These are phyloP conservation scores for Paramecium bursaria DNA, from an alignment of 73 alveolate species.

Conservation along the genomic window DNA sequence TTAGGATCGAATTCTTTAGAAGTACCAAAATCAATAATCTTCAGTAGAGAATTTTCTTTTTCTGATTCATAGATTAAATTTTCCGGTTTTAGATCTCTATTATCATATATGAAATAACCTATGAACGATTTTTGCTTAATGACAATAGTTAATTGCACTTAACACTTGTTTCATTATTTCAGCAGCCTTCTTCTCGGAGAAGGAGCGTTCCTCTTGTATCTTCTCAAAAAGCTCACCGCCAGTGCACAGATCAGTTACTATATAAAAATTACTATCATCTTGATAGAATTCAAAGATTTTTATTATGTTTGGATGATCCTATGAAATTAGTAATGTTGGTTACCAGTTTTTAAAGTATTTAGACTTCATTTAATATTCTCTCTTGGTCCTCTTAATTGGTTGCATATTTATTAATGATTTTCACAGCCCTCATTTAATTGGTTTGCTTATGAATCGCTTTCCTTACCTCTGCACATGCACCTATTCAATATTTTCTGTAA, in stretches of 20 bases:
- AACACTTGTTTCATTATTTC: conserved; percentile 84
- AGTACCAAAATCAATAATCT: conserved; percentile 97
- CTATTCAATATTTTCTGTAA: no score
- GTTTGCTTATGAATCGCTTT: conserved; percentile 78
- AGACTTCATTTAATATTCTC: conserved; percentile 76
- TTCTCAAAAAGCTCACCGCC: conserved; percentile 93
- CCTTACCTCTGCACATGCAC: conserved; percentile 85
- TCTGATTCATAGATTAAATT: conserved; percentile 83
- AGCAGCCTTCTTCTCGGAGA: conserved; percentile 86
- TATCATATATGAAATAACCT: no score
- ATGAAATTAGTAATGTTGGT: no score
- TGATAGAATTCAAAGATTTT: conserved; percentile 89
- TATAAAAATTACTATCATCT: conserved; percentile 83
- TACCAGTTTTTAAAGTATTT: conserved; percentile 81
- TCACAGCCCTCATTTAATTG: conserved; percentile 79
- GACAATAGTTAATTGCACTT: conserved; percentile 88
- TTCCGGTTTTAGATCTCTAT: conserved; percentile 88
- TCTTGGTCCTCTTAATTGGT: conserved; percentile 74
- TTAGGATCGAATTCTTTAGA: conserved; percentile 78
- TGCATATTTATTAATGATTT: conserved; percentile 75
- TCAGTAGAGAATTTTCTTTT: conserved; percentile 75
- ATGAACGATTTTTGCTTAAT: conserved; percentile 84
- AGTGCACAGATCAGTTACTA: conserved; percentile 86
- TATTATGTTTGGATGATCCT: conserved; percentile 91
- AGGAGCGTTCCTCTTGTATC: conserved; percentile 78